A percentile compares a stretch with the other conserved stretches of the same genome.
Conservation (phyloP, 2,329 filamentous ascomycete genomes). For the Penicillium sclerotiorum region DNA sequence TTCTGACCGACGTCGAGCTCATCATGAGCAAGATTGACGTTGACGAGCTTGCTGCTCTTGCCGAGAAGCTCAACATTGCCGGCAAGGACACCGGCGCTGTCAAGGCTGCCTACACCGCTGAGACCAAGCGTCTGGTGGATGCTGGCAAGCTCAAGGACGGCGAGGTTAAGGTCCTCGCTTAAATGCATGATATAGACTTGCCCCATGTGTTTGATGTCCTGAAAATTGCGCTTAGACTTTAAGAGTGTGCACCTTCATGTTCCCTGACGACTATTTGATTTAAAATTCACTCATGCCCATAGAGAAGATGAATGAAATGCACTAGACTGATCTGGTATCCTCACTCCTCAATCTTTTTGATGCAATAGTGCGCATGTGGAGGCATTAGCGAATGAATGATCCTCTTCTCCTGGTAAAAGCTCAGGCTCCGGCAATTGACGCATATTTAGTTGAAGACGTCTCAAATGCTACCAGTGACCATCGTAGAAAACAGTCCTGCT, state of each 20-base stretch:
- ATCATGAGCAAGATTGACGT: constrained; percentile 86
- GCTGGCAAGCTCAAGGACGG: constrained; percentile 85
- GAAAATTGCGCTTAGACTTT: neutral
- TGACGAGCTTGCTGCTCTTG: constrained; percentile 84
- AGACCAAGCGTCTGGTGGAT: constrained; percentile 75
- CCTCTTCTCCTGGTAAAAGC: too few relatives aligned
- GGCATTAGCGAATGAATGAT: too few relatives aligned
- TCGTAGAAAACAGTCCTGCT: too few relatives aligned
- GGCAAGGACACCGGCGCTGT: constrained; percentile 81
- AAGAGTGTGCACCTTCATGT: neutral
- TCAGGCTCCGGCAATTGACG: too few relatives aligned
- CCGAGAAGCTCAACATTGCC: constrained; percentile 73
- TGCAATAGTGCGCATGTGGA: too few relatives aligned
- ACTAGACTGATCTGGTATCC: neutral
- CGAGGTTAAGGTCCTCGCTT: constrained; percentile 66
- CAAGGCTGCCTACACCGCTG: constrained; percentile 77
- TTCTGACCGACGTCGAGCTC: constrained; percentile 82
- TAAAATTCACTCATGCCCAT: constrained; percentile 2
- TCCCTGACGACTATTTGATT: constrained; percentile 1
- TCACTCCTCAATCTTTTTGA: too few relatives aligned
- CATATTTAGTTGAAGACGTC: too few relatives aligned
- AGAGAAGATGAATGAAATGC: constrained; percentile 8
- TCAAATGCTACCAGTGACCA: too few relatives aligned
- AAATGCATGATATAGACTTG: too few relatives aligned
- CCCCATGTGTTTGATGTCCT: neutral